Conservation (phyloP, 306 rosid genomes). For the Delonix regia region DNA sequence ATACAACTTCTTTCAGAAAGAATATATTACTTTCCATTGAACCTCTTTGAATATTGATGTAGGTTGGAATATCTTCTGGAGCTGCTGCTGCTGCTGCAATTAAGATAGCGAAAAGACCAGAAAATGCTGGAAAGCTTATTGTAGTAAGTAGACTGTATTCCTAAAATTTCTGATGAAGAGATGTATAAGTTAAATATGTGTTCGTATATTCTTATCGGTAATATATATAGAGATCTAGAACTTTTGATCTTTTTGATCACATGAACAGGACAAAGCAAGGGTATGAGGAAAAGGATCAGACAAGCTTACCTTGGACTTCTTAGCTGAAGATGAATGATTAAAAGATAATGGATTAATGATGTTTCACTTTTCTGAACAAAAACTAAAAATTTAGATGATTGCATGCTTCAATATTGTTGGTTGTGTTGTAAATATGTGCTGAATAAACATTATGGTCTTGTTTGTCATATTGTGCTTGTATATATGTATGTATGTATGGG, state of each 20-base stretch:
- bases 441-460: not conserved
- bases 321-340: not conserved
- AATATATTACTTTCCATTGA: not conserved
- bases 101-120: constrained; percentile 67
- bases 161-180: constrained; percentile 7
- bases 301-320: not conserved
- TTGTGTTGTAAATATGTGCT: not conserved
- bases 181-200: constrained; percentile 8
- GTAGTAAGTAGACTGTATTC: constrained; percentile 58
- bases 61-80: constrained; percentile 85
- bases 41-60: constrained; percentile 29
- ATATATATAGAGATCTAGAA: constrained; percentile 11
- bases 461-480: not conserved
- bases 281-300: not conserved
- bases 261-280: not conserved
- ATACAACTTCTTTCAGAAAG: not conserved
- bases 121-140: constrained; percentile 75
- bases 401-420: not conserved
- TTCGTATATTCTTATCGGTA: constrained; percentile 5
- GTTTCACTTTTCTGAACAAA: not conserved
- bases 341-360: not conserved
- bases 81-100: constrained; percentile 80
- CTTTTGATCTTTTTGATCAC: constrained; percentile 28
- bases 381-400: not conserved
- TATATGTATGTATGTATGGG: no score